Percentiles rank a stretch among this genome's conserved stretches.
Conservation (phyloP, 2,329 filamentous ascomycete species). For the Pseudogymnoascus sp. region DNA sequence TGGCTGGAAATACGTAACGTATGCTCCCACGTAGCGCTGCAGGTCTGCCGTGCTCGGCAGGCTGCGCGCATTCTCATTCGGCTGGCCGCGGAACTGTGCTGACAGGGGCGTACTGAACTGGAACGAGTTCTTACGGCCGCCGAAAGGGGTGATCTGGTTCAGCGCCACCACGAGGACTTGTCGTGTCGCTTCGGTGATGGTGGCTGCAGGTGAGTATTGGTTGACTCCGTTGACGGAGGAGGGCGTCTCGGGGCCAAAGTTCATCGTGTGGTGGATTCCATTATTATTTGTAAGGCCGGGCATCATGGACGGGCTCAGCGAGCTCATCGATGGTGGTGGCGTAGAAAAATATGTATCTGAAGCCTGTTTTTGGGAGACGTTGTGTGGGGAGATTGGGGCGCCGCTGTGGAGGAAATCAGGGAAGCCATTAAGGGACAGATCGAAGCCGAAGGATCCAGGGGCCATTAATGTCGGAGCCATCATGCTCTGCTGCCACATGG, state of each 20-base stretch:
- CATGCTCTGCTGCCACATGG: conserved; percentile 64
- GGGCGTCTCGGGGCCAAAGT: conserved; percentile 66
- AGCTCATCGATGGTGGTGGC: conserved; percentile 65
- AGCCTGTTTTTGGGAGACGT: conserved; percentile 60
- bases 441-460: conserved; percentile 59
- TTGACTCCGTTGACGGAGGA: conserved; percentile 61
- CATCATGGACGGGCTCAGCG: conserved; percentile 65
- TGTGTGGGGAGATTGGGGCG: conserved; percentile 71
- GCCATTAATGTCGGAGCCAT: conserved; percentile 62
- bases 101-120: conserved; percentile 49
- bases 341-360: conserved; percentile 74
- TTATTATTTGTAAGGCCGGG: conserved; percentile 51
- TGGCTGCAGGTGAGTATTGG: conserved; percentile 52
- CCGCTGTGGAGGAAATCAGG: conserved; percentile 65
- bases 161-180: conserved; percentile 54
- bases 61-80: conserved; percentile 46
- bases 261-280: conserved; percentile 58
- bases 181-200: conserved; percentile 59
- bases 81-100: conserved; percentile 41
- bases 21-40: conserved; percentile 82
- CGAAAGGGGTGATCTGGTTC: conserved; percentile 48
- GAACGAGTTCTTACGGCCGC: conserved; percentile 58
- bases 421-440: conserved; percentile 67
- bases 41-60: conserved; percentile 79
- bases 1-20: conserved; percentile 87